Base-by-base conservation (phyloP, 495 filamentous ascomycete genomes). In the Halenospora varia region DNA sequence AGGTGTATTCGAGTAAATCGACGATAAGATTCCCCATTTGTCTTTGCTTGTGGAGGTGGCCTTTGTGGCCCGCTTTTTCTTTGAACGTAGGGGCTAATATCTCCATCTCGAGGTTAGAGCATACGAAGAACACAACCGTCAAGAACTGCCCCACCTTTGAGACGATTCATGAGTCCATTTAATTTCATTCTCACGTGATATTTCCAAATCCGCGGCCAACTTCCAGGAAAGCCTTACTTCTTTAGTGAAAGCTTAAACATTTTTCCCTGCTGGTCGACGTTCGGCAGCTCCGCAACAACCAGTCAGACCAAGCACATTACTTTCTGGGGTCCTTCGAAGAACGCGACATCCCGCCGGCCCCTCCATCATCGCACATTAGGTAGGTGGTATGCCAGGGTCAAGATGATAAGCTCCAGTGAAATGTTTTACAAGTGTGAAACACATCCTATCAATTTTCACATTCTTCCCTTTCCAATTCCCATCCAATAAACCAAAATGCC, bases 1-100 rank as follows among this genome's bases (percentile, higher is more conserved):
- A 42, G 51, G 50, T 55, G 44, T 51, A 55, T 60, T 47, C 51
- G 20, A 54, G 51, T 60, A 51, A 55, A 60, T 55, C 51, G 23
- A 51, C 29, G 6, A 35, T 60, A 18, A 55, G 51, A 60, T 60
- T 60, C 51, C 57, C 42, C 18, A 45, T n/a, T n/a, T 45, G 42
- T 20, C 11, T n/a, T 45, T 45, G 42, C 6, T 8, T 45, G 18
- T 20, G 18, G 42, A 45, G 13, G 15, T 15, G 8, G 35, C 9
- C 8, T 9, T 40, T 40, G 35, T 40, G 8, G 8, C 35, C 9
- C 15, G 35, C 9, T 15, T 40, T 9, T 15, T 40, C n/a, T n/a
- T n/a, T n/a, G n/a, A n/a, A n/a, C n/a, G n/a, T n/a, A n/a, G n/a
- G n/a, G n/a, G n/a, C n/a, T n/a, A n/a, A n/a, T n/a, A n/a, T n/a